Percentiles rank a stretch among this genome's conserved stretches.
These are phyloP conservation scores for Hemisphaericaspora xylanilytica DNA, from an alignment of 1,139 yeast genomes.

Conservation along the genomic window DNA sequence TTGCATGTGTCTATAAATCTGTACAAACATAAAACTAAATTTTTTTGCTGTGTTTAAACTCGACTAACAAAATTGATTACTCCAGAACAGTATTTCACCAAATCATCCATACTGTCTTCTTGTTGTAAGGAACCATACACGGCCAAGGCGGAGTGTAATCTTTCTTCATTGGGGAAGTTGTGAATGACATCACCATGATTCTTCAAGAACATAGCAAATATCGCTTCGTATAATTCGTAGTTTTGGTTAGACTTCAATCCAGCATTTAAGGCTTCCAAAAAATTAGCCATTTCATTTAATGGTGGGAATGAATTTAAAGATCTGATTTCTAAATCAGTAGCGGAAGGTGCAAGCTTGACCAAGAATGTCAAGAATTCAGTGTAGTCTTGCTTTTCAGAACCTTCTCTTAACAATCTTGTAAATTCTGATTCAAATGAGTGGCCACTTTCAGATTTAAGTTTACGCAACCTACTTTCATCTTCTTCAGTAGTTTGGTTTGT, in stretches of 20 bases:
- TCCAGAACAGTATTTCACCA: constrained; percentile 82
- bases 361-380: constrained; percentile 53
- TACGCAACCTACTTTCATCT: constrained; percentile 25
- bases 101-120: constrained; percentile 54
- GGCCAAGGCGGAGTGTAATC: constrained; percentile 43
- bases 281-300: constrained; percentile 59
- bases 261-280: constrained; percentile 60
- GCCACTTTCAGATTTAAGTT: constrained; percentile 23
- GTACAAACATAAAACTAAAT: too few species aligned
- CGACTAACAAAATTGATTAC: constrained; percentile 58
- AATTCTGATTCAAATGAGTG: constrained; percentile 69
- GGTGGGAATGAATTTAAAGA: constrained; percentile 69
- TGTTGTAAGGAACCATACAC: constrained; percentile 28
- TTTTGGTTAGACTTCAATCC: constrained; percentile 60
- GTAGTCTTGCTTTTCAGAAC: constrained; percentile 41
- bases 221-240: constrained; percentile 73
- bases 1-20: too few species aligned
- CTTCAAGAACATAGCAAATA: constrained; percentile 70
- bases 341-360: constrained; percentile 69
- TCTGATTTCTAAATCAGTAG: constrained; percentile 82
- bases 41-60: too few species aligned
- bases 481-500: constrained; percentile 16
- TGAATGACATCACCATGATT: constrained; percentile 82
- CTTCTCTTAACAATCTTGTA: constrained; percentile 61
- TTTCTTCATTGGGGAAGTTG: constrained; percentile 35